Conservation (phyloP, 2,329 filamentous ascomycete genomes). For the Emydomyces testavorans region DNA sequence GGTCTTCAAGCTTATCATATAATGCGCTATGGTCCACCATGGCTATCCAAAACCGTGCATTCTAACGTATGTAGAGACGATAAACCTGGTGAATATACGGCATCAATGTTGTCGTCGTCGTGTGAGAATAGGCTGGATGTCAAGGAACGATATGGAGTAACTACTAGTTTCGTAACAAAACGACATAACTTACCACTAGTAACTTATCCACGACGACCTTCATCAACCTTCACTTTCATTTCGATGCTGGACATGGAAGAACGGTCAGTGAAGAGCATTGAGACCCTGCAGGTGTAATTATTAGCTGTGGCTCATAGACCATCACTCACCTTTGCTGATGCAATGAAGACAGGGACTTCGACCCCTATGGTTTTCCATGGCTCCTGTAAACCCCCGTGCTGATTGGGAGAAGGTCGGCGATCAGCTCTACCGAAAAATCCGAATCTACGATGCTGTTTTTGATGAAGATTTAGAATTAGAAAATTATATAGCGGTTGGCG, state of each 20-base stretch:
- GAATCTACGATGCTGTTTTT: slow-evolving; percentile 87
- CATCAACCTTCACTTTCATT: not conserved
- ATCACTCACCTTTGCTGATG: not conserved
- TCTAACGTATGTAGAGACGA: not conserved
- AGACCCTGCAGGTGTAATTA: too few relatives aligned
- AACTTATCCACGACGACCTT: not conserved
- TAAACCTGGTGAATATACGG: not conserved
- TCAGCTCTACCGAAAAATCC: slow-evolving; percentile 87
- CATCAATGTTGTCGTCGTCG: not conserved
- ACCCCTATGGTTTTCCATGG: slow-evolving; percentile 24
- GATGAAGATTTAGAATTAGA: slow-evolving; percentile 88
- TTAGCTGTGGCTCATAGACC: too few relatives aligned
- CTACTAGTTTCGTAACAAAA: not conserved
- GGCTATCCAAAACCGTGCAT: not conserved
- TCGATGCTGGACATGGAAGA: not conserved
- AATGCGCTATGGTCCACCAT: slow-evolving; percentile 50
- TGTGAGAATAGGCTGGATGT: too few relatives aligned
- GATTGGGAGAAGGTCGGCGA: slow-evolving; percentile 93
- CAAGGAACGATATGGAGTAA: too few relatives aligned
- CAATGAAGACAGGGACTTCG: slow-evolving; percentile 2
- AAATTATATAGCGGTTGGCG: slow-evolving; percentile 83
- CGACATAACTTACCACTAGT: slow-evolving; percentile 2
- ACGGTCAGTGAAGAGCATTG: too few relatives aligned
- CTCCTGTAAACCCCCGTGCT: slow-evolving; percentile 55
- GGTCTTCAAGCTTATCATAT: slow-evolving; percentile 57